Conservation (phyloP, 768 basidiomycete genomes). For the Termitomyces sp. region DNA sequence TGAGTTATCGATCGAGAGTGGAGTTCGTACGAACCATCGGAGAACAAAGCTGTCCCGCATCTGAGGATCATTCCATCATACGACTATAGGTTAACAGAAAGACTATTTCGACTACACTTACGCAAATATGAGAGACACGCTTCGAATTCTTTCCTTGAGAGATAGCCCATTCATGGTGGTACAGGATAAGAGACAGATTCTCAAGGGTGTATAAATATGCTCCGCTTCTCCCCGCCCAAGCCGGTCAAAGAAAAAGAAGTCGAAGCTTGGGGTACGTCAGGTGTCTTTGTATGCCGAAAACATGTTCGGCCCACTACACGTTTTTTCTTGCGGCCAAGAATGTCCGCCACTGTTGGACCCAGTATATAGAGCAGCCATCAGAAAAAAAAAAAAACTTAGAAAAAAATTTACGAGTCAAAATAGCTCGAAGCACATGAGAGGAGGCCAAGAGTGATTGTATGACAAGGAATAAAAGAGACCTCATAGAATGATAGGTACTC, state of each 20-base stretch:
- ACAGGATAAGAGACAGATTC: not conserved
- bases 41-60: slow-evolving; percentile 83
- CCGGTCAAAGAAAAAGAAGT: not conserved
- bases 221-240: not conserved
- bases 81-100: not conserved
- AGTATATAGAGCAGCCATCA: too few species aligned
- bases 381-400: too few species aligned
- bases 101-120: not conserved
- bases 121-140: slow-evolving; percentile 10
- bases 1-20: not conserved
- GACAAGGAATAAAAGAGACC: too few species aligned
- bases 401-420: too few species aligned
- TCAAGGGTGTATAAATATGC: not conserved
- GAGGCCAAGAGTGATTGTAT: too few species aligned
- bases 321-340: too few species aligned
- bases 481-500: too few species aligned
- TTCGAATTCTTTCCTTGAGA: slow-evolving; percentile 1
- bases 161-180: not conserved
- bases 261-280: too few species aligned
- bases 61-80: slow-evolving; percentile 26
- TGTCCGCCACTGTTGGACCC: too few species aligned
- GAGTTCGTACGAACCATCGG: slow-evolving; percentile 52
- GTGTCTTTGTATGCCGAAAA: too few species aligned
- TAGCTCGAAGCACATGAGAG: too few species aligned
- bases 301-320: too few species aligned